phyloP scores from a whole-genome alignment of 352 stramenopile species.

The Phytopythium mirpurense region DNA sequence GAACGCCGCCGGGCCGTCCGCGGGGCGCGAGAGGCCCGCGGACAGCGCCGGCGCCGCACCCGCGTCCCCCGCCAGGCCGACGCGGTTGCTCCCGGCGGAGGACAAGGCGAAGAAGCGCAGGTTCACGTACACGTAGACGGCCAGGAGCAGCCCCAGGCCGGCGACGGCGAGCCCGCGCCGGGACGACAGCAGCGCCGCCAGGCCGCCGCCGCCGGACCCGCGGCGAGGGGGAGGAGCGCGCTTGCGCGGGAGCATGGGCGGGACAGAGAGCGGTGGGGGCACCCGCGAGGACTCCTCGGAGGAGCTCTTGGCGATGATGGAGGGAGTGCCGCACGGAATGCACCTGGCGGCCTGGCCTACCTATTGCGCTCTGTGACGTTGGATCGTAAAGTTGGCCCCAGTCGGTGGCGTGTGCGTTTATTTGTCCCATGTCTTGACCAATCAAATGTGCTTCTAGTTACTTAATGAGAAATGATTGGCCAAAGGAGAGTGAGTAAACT shows the following conservation, averaged over 20 bases:
- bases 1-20: conserved; percentile 19
- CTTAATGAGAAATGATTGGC: too few species aligned
- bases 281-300: too few species aligned
- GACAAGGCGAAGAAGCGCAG: conserved; percentile 52
- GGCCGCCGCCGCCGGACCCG: not conserved
- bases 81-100: conserved; percentile 20
- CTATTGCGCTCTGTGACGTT: too few species aligned
- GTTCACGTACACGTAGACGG: conserved; percentile 61
- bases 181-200: conserved; percentile 3
- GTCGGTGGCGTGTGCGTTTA: too few species aligned
- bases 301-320: too few species aligned
- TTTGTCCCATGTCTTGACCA: too few species aligned
- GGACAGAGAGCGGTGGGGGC: not conserved
- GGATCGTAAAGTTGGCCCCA: too few species aligned
- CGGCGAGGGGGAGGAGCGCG: not conserved
- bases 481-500: too few species aligned
- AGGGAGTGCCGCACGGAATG: too few species aligned
- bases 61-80: conserved; percentile 8
- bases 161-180: conserved; percentile 7
- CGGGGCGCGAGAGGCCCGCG: not conserved
- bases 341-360: too few species aligned
- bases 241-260: not conserved
- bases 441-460: too few species aligned
- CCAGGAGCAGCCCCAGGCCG: conserved; percentile 35
- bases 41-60: conserved; percentile 7